A percentile compares a stretch with the other conserved stretches of the same genome.
phyloP scores from a whole-genome alignment of 1,139 yeast species.

The Candida tropicalis region DNA sequence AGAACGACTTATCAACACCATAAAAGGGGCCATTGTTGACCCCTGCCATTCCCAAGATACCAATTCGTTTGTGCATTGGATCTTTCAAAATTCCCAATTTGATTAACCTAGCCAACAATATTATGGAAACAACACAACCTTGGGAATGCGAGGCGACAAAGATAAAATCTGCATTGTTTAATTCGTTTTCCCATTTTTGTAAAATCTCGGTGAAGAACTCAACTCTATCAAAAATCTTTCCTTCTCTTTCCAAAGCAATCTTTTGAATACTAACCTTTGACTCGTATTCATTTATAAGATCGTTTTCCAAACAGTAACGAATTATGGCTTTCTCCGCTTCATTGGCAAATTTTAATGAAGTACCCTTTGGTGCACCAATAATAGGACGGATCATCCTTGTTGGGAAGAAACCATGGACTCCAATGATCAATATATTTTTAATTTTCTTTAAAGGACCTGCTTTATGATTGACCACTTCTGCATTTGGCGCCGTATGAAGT shows the following conservation, averaged over 20 bases:
- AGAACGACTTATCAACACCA: slow-evolving; percentile 81
- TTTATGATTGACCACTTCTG: slow-evolving; percentile 34
- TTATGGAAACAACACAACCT: slow-evolving; percentile 90
- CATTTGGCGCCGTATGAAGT: slow-evolving; percentile 15
- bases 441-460: slow-evolving; percentile 38
- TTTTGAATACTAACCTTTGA: slow-evolving; percentile 70
- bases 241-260: slow-evolving; percentile 92
- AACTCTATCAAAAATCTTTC: slow-evolving; percentile 84
- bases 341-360: slow-evolving; percentile 81
- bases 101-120: slow-evolving; percentile 70
- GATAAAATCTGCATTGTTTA: slow-evolving; percentile 78
- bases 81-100: slow-evolving; percentile 65
- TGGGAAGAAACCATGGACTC: slow-evolving; percentile 96
- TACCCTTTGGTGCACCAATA: slow-evolving; percentile 92
- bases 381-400: slow-evolving; percentile 80
- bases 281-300: slow-evolving; percentile 40
- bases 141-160: slow-evolving; percentile 94
- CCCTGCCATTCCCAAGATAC: slow-evolving; percentile 93
- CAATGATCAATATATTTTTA: slow-evolving; percentile 71
- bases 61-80: slow-evolving; percentile 55
- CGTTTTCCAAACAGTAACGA: slow-evolving; percentile 68
- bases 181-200: slow-evolving; percentile 68
- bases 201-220: slow-evolving; percentile 75
- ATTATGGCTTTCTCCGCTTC: slow-evolving; percentile 82
- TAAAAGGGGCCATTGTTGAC: slow-evolving; percentile 91